A percentile compares a stretch with the other conserved stretches of the same genome.
phyloP scores from a whole-genome alignment of 176 grass and related monocot genomes.

The Carex littledalei region DNA sequence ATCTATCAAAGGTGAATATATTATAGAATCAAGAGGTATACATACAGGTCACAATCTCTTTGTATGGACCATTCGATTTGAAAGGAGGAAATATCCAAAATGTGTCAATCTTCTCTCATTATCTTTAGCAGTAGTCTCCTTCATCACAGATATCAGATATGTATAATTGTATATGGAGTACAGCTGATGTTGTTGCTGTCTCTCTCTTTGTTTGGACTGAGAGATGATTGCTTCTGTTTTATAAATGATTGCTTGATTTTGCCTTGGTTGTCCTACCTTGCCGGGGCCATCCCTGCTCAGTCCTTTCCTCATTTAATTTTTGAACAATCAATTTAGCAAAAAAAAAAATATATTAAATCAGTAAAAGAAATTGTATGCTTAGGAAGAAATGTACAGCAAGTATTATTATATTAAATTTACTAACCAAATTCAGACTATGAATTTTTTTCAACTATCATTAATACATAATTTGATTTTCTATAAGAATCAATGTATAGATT shows the following conservation, averaged over 20 bases:
- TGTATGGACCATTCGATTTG: not conserved
- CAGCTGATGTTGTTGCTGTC: not conserved
- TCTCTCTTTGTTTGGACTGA: not conserved
- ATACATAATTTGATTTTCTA: too few species aligned
- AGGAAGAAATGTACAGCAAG: not conserved
- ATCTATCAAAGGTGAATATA: not conserved
- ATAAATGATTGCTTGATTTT: conserved; percentile 11
- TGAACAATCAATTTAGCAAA: too few species aligned
- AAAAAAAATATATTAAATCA: too few species aligned
- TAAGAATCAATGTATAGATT: too few species aligned
- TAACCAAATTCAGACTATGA: too few species aligned
- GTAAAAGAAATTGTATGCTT: not conserved
- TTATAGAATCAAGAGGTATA: not conserved
- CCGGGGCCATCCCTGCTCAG: not conserved
- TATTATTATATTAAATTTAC: not conserved
- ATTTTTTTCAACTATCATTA: too few species aligned
- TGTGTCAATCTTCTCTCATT: conserved; percentile 19
- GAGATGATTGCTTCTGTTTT: not conserved
- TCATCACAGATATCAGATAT: not conserved
- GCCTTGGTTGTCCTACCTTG: not conserved
- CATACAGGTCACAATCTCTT: not conserved
- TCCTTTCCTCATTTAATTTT: not conserved
- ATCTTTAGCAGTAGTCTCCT: not conserved
- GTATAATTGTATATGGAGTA: not conserved
- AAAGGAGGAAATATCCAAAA: conserved; percentile 16